Evolutionary conservation across 805 yeast genomes (phyloP), one percentile per base, ranked within the genome.

Genomic region (Ogataea populi-albae): DNA sequence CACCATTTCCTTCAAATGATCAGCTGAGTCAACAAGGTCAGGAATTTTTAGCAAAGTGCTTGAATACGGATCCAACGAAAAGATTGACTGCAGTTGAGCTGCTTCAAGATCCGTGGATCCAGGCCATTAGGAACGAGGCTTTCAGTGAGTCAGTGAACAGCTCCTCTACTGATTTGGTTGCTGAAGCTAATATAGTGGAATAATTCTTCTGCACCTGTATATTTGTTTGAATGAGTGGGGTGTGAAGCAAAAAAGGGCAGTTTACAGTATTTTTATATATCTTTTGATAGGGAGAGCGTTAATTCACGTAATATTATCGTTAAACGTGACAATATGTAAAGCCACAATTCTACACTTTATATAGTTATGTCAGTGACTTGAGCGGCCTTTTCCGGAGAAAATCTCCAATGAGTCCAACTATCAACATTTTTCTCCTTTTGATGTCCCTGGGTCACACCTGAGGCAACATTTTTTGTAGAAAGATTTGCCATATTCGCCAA

Each of bases 51-150:
- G 67, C 76, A 10, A 72, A 80, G 45, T 86, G 96, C 58, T 68
- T 93, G 45, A 85, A 83, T 41, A 85, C 82, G 41, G 88, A 88
- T 56, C 95, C 98, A 1, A 69, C 68, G 29, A 75, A 76, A 57
- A 75, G 98, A 45, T 79, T 86, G 2, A 71, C 85, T 19, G 97
- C 98, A 0, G 81, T 79, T 33, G 97, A 87, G 49, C 68, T 93
- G 33, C 64, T 91, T 46, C 75, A 75, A 44, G 96, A 89, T 56
- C 96, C 96, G 4, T 89, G 97, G 97, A 81, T 88, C 36, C 73
- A 75, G 29, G 75, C 77, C 23, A 83, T 83, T 37, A 62, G 89
- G 47, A 75, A 75, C 42, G 72, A 77, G 36, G 89, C 89, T 0
- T 83, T 83, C 54, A 83, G 73, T 30, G 68, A 68, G 18, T 53